Evolutionary conservation across 768 basidiomycete genomes (phyloP), one percentile per base, ranked within the genome.

Genomic region (Lyophyllum atratum): DNA sequence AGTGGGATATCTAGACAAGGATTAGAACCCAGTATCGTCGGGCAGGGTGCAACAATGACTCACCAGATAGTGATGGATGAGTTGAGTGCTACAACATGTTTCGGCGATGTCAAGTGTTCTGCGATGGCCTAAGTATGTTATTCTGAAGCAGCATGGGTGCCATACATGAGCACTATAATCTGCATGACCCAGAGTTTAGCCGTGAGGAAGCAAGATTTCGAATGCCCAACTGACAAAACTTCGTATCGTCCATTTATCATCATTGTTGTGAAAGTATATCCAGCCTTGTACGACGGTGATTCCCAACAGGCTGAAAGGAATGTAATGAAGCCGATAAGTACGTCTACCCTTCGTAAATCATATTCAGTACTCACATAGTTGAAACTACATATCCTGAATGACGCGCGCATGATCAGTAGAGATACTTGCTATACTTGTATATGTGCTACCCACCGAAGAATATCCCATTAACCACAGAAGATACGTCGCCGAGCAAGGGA

Each of bases 11-110:
- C 58, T 59, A 31, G 14, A 12, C 1, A 28, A 4, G 29, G 17
- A 21, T 28, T 10, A 31, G 10, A 7, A 46, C 8, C 1, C 10
- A 9, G 15, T 26, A 24, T 15, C 3, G 40, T 26, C 28, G 22
- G 26, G 1, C 1, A 31, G 9, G 6, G 21, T 19, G 42, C 40
- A 2, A 15, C n/a, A 31, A 31, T 10, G n/a, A 37, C 14, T 26
- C 42, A 64, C 63, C 14, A 59, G 42, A 34, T 64, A 64, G 44
- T 64, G 11, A 40, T 57, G 63, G 2, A 64, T 24, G 6, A 59
- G 44, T n/a, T 19, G 28, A 12, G 50, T 59, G 11, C 31, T 53
- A n/a, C 58, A 61, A 17, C 58, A 59, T 12, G 63, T 64, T 14
- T 64, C 60, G 4, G 52, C 46, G 7, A 61, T 46, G 39, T 64